A percentile compares a stretch with the other conserved stretches of the same genome.
phyloP scores from a whole-genome alignment of 1,284 basidiomycete species.

The Coniferiporia sulphurascens region DNA sequence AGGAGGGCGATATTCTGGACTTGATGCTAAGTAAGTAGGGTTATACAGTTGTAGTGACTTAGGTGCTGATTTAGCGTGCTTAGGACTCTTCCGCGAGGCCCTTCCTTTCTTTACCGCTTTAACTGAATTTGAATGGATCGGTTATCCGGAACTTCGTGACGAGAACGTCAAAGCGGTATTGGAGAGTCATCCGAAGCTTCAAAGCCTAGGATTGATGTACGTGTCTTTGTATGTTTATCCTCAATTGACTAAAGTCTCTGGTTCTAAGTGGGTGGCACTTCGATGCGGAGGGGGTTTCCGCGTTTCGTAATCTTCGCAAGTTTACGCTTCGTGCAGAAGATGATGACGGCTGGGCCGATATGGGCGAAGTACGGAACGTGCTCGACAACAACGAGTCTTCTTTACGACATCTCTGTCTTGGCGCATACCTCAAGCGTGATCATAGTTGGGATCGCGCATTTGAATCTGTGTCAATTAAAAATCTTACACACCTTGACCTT shows the following conservation, averaged over 20 bases:
- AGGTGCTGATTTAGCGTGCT: not conserved
- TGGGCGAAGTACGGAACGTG: conserved; percentile 60
- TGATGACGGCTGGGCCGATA: conserved; percentile 62
- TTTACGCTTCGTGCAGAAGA: conserved; percentile 65
- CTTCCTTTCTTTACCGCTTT: conserved; percentile 56
- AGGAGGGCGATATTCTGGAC: conserved; percentile 60
- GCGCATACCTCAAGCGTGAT: conserved; percentile 55
- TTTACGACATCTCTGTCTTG: conserved; percentile 57
- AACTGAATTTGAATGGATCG: conserved; percentile 65
- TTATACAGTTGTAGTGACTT: not conserved
- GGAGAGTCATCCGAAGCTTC: conserved; percentile 45
- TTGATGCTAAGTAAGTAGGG: conserved; percentile 48
- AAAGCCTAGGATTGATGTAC: conserved; percentile 54
- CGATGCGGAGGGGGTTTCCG: conserved; percentile 61
- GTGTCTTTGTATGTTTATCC: conserved; percentile 16
- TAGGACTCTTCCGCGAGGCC: conserved; percentile 54
- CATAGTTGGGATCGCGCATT: conserved; percentile 64
- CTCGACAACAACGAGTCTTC: conserved; percentile 53
- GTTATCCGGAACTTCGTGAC: conserved; percentile 58
- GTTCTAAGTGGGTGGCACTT: conserved; percentile 56
- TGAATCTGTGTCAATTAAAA: conserved; percentile 53
- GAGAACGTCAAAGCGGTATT: conserved; percentile 57
- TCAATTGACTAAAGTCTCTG: not conserved
- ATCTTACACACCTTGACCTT: conserved; percentile 61
- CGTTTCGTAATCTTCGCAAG: conserved; percentile 51